Conservation (phyloP, 257 asterid species). For the Penstemon barbatus region DNA sequence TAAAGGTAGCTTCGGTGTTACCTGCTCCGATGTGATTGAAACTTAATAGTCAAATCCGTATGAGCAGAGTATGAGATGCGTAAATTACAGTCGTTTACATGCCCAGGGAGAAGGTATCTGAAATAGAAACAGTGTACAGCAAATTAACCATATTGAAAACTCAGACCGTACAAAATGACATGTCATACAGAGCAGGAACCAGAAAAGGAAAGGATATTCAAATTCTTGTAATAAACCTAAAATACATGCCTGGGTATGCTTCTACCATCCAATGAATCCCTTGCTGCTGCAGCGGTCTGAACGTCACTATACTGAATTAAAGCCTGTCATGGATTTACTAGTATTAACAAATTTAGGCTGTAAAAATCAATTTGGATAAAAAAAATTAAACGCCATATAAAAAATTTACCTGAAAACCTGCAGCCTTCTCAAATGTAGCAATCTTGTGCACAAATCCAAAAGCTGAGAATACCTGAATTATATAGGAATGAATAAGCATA, state of each 20-base stretch:
- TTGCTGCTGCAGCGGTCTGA: conserved; percentile 71
- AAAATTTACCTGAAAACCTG: conserved; percentile 77
- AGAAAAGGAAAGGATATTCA: conserved; percentile 8
- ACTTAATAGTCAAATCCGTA: conserved; percentile 80
- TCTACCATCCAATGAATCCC: conserved; percentile 83
- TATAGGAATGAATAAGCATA: conserved; percentile 28
- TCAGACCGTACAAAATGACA: not conserved
- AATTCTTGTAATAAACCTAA: conserved; percentile 21
- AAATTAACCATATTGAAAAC: conserved; percentile 29
- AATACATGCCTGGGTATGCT: conserved; percentile 74
- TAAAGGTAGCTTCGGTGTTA: conserved; percentile 24
- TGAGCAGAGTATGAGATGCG: conserved; percentile 92
- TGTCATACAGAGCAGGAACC: conserved; percentile 7
- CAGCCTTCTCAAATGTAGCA: conserved; percentile 89
- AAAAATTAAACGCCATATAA: not conserved
- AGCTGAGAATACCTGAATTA: conserved; percentile 74
- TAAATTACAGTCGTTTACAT: conserved; percentile 60
- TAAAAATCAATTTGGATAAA: conserved; percentile 17
- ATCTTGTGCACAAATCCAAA: conserved; percentile 87
- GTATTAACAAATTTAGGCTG: conserved; percentile 23
- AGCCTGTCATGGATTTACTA: conserved; percentile 50
- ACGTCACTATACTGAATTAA: conserved; percentile 74
- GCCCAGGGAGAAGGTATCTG: conserved; percentile 84
- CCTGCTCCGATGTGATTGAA: conserved; percentile 93
- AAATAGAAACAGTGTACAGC: conserved; percentile 19